Percentiles rank a stretch among this genome's conserved stretches.
These are phyloP conservation scores for Sclerotinia spermophila DNA, from an alignment of 2,329 filamentous ascomycete genomes.

Conservation along the genomic window DNA sequence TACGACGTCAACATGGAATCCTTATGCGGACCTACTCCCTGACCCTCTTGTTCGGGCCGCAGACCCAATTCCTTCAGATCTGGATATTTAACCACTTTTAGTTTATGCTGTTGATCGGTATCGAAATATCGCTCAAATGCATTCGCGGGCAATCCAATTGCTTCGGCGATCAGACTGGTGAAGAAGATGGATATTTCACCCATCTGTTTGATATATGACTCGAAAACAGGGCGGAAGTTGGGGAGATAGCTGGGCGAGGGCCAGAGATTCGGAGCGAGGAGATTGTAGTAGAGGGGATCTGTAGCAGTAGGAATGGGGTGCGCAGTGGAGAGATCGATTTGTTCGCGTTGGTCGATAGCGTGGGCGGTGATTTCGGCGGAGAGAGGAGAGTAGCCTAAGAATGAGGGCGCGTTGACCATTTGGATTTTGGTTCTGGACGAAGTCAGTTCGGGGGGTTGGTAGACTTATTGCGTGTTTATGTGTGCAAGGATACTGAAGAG, in stretches of 20 bases:
- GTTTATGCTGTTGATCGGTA: constrained; percentile 67
- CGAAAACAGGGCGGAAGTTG: constrained; percentile 63
- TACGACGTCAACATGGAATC: constrained; percentile 82
- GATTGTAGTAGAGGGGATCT: constrained; percentile 69
- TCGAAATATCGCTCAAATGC: constrained; percentile 82
- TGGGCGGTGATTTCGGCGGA: constrained; percentile 70
- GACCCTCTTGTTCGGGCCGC: constrained; percentile 41
- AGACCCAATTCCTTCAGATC: constrained; percentile 60
- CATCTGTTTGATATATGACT: constrained; percentile 76
- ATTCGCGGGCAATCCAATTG: constrained; percentile 64
- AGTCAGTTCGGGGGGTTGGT: constrained; percentile 39
- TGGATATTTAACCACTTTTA: constrained; percentile 87
- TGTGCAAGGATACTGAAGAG: too few species aligned
- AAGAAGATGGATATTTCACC: constrained; percentile 67
- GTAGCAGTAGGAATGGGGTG: constrained; percentile 60
- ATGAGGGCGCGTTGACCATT: constrained; percentile 70
- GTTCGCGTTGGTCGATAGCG: constrained; percentile 75
- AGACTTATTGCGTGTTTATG: background rate
- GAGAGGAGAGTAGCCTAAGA: constrained; percentile 65
- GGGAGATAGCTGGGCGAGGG: constrained; percentile 62
- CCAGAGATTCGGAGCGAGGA: constrained; percentile 79
- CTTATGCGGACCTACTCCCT: constrained; percentile 75
- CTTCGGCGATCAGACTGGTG: constrained; percentile 77
- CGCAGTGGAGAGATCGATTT: constrained; percentile 81
- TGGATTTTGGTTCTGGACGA: constrained; percentile 51